Conservation (phyloP, 306 rosid species). For the Abrus pulchellus region DNA sequence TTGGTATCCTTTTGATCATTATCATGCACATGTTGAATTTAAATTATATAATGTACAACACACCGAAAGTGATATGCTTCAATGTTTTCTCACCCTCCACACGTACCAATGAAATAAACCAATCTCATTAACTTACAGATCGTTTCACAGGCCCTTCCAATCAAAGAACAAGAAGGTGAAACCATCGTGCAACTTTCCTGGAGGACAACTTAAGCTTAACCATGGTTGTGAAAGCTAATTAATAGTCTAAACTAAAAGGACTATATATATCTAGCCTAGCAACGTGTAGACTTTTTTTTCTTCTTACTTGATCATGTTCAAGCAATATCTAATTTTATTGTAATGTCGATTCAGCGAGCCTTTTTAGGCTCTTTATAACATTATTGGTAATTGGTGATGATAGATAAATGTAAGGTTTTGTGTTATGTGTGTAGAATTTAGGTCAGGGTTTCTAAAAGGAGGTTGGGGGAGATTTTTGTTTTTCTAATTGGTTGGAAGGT, state of each 20-base stretch:
- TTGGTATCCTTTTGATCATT: not conserved
- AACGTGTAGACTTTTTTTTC: not conserved
- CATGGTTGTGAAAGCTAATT: slow-evolving; percentile 21
- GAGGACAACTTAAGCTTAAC: not conserved
- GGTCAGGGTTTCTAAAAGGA: slow-evolving; percentile 1
- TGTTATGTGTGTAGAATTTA: slow-evolving; percentile 11
- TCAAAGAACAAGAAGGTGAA: slow-evolving; percentile 30
- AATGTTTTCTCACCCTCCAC: slow-evolving; percentile 30
- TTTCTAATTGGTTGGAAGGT: slow-evolving; percentile 53
- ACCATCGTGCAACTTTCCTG: slow-evolving; percentile 34
- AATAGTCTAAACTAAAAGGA: slow-evolving; percentile 15
- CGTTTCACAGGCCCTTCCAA: not conserved
- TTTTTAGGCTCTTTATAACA: not conserved
- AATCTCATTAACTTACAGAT: slow-evolving; percentile 8
- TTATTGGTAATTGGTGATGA: not conserved
- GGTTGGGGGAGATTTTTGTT: slow-evolving; percentile 33
- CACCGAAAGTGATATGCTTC: slow-evolving; percentile 56
- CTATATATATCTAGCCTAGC: not conserved
- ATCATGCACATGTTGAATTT: slow-evolving; percentile 51
- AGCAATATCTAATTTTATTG: slow-evolving; percentile 1
- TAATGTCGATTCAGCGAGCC: not conserved
- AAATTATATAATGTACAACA: not conserved
- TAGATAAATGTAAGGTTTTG: slow-evolving; percentile 2
- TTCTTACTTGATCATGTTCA: not conserved
- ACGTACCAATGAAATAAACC: slow-evolving; percentile 29